Evolutionary conservation across 2,329 filamentous ascomycete genomes (phyloP), one percentile per base, ranked within the genome.

Genomic region (Talaromyces sp.): DNA sequence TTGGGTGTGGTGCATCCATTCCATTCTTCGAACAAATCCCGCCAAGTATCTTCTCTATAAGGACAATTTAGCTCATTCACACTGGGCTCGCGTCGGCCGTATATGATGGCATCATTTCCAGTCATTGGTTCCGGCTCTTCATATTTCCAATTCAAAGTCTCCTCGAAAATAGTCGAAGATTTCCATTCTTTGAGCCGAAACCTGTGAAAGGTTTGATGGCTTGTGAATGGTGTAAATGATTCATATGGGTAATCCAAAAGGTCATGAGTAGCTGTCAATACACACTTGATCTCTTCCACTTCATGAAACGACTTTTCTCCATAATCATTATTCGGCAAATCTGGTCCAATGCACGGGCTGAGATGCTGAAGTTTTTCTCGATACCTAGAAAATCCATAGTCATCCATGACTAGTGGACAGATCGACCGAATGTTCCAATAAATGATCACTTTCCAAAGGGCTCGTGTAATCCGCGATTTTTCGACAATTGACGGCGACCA

Each of bases 401-500:
- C 57, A 33, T 60, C 57, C 22, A 24, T 39, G 37, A 14, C 11
- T 56, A 45, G 41, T 4, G n/a, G 33, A 33, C 41, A 13, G 35
- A 62, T 62, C 52, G 57, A 35, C 52, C 39, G 59, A 50, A 62
- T 50, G 59, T 65, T 65, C 64, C 64, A 65, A 19, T 63, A 63
- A 7, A 63, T 63, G 22, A 65, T 41, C n/a, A 47, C 16, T 33
- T 47, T 63, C 64, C 64, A 65, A 22, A 63, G 54, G 1, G 64
- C 64, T 27, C 24, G 64, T 5, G 43, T 61, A 27, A 65, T 59
- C 1, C 64, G 60, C 50, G 50, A 22, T 22, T 45, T 65, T 35
- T 65, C 64, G 43, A 39, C 52, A 52, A 52, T 63, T 59, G 64
- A 63, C 13, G 64, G 64, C 60, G 60, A 45, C 52, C 43, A 65